Conservation (phyloP, 2,329 filamentous ascomycete genomes). For the Ophiostoma triangulosporum region DNA sequence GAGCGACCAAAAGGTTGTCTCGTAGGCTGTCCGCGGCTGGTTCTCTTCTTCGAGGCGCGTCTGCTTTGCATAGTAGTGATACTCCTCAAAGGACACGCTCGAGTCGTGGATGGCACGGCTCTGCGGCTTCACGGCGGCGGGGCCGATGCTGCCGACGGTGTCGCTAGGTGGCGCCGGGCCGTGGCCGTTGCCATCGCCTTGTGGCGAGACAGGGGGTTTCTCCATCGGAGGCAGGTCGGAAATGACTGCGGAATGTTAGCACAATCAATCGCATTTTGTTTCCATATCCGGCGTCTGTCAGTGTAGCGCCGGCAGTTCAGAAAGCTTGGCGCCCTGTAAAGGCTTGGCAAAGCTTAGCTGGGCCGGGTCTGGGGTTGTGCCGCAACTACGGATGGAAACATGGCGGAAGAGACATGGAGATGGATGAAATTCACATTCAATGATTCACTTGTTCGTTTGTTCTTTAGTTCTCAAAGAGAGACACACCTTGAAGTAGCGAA, state of each 20-base stretch:
- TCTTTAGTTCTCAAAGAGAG: no score
- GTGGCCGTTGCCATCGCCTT: neutral
- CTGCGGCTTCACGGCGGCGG: slow-evolving; percentile 8
- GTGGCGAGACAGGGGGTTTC: neutral
- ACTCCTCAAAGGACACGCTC: slow-evolving; percentile 22
- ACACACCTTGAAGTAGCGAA: no score
- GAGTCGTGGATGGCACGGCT: slow-evolving; percentile 17
- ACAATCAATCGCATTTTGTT: neutral
- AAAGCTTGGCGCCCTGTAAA: no score
- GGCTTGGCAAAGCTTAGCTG: no score
- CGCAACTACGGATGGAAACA: no score
- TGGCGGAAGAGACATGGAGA: no score
- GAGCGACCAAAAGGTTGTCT: slow-evolving; percentile 15
- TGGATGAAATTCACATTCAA: no score
- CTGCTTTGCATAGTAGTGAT: slow-evolving; percentile 21
- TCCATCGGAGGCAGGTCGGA: neutral
- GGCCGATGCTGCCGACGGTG: neutral
- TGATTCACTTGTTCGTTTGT: no score
- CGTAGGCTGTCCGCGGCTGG: slow-evolving; percentile 12
- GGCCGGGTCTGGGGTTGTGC: no score
- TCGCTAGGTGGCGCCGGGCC: neutral
- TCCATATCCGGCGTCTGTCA: neutral
- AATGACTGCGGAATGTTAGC: no score
- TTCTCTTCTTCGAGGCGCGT: slow-evolving; percentile 21
- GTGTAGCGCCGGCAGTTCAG: no score